Base-by-base conservation (phyloP, 176 grass and related monocot species). In the Phoenix roebelenii region DNA sequence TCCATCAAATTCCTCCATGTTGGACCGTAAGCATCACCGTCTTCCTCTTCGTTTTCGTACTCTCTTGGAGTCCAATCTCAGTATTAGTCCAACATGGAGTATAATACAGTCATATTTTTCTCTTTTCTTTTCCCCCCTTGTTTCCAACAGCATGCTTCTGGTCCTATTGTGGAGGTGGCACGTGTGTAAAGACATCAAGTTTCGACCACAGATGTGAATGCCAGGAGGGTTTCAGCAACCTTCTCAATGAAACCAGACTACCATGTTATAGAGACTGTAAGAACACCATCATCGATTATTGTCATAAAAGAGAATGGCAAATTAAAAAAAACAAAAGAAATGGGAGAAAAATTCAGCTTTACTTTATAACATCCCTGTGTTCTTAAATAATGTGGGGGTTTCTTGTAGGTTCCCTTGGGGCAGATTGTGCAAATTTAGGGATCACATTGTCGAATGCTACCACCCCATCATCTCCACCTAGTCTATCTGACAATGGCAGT, bases 231-330 rank as follows among this genome's bases (percentile, higher is more conserved):
- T 85, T 65, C 76, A 68, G 66, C 69, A 97, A 97, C 63, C 83
- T 91, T 80, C 66, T 97, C 18, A 97, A 91, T 63, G 53, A 68
- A 25, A 82, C 68, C 60, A 66, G 55, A 6, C 78, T 91, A 60
- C 87, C 92, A 67, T 97, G 92, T 32, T 97, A 75, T 59, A 65
- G 56, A 20, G 74, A 66, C 18, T 97, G 92, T 88, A 74, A 85
- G 87, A 54, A 56, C 19, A 63, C 62, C 23, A 71, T 44, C 62
- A 64, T 15, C 3, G 20, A 20, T 20, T 20, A 23, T 18, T 18
- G 22, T 64, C 44, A 44, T 30, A 39, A 57, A 17, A 57, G 51
- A 6, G 15, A 17, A 22, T 12, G 15, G 20, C 4, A n/a, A 29
- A 28, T 12, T 63, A 3, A 14, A 44, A 44, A 44, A 1, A 20